Evolutionary conservation across 2,329 filamentous ascomycete species (phyloP), one percentile per base, ranked within the genome.

Genomic region (Aspergillus japonicus): DNA sequence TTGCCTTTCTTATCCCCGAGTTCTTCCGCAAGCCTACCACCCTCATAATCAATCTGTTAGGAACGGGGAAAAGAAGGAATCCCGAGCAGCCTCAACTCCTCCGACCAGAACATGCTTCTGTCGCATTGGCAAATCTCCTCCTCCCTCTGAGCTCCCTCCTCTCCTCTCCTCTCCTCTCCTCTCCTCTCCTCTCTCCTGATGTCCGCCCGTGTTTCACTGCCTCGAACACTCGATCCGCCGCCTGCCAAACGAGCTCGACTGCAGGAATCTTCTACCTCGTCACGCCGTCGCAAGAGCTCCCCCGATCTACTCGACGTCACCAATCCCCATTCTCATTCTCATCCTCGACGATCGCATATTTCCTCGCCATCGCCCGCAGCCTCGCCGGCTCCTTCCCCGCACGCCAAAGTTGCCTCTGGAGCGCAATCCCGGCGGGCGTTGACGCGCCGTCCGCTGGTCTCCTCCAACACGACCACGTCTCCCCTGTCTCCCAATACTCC

Each of bases 191-290:
- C 3, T 3, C 62, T 59, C 57, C 47, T 68, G 33, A 75, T 75
- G 73, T 69, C 71, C 56, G 64, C 73, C 62, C 72, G 71, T 61
- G 70, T 68, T 64, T 67, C 70, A 59, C 64, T 72, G 69, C 71
- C 51, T 59, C 50, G 65, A 57, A 29, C 60, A 65, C 26, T 57
- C 56, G 48, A 57, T 54, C 33, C 21, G 54, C 62, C 70, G 47
- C 68, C 70, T 35, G 58, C 68, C 51, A 72, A 73, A 59, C 68
- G 68, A 49, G 64, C 66, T 64, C 65, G 70, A 51, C 64, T 68
- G 11, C 64, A 67, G 49, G 64, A 62, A 14, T 47, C 56, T 7
- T 47, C 56, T 29, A 2, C 26, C 42, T 62, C 56, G 42, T 62
- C 59, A 55, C 64, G 58, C 55, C 68, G 69, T 56, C 70, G 70